phyloP scores from a whole-genome alignment of 139 green algal genomes.

The Mesotaenium endlicherianum region DNA sequence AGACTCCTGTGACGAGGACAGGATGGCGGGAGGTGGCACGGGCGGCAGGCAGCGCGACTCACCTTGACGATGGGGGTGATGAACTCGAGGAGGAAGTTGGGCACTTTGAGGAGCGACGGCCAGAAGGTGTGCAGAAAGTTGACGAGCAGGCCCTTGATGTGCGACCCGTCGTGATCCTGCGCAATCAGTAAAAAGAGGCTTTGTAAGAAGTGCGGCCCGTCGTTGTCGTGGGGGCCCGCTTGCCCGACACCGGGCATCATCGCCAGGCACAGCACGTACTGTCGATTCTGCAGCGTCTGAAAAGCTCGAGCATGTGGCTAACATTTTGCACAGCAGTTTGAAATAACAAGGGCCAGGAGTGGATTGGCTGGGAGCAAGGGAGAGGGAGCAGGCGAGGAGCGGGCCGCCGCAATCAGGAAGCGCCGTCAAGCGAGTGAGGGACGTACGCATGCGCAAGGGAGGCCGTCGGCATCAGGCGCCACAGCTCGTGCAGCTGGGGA shows the following conservation, averaged over 20 bases:
- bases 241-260: neutral
- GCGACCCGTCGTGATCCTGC: conserved; percentile 93
- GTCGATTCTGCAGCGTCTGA: too few relatives aligned
- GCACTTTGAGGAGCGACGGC: conserved; percentile 88
- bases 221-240: neutral
- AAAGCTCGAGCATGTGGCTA: too few relatives aligned
- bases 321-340: too few relatives aligned
- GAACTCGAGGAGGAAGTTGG: conserved; percentile 96
- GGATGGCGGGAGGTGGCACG: neutral
- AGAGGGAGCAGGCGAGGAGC: too few relatives aligned
- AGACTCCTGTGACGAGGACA: neutral
- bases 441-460: too few relatives aligned
- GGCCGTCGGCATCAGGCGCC: too few relatives aligned
- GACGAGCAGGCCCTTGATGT: conserved; percentile 99
- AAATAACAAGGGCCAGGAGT: too few relatives aligned
- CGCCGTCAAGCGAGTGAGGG: too few relatives aligned
- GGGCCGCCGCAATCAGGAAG: too few relatives aligned
- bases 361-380: too few relatives aligned
- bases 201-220: neutral
- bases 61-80: conserved; percentile 99
- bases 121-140: conserved; percentile 99
- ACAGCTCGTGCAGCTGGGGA: too few relatives aligned
- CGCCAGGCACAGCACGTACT: neutral
- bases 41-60: neutral
- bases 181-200: neutral